These are phyloP conservation scores for Tylopilus felleus DNA, from an alignment of 768 basidiomycete genomes.

Conservation along the genomic window DNA sequence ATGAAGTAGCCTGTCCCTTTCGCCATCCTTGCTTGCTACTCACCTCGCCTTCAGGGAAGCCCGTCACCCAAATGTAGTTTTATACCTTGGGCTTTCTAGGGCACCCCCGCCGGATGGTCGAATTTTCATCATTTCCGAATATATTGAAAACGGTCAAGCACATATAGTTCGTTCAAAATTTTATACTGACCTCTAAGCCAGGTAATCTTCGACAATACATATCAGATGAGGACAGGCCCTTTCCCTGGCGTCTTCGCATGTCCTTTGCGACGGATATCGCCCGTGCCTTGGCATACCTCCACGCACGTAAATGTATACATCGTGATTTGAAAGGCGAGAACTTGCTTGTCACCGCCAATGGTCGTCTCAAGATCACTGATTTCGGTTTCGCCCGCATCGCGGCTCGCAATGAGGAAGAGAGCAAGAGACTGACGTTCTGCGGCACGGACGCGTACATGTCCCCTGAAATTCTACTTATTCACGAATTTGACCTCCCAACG, in stretches of 20 bases:
- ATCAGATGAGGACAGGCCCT: slow-evolving; percentile 73
- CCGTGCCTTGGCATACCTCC: slow-evolving; percentile 94
- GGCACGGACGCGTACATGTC: slow-evolving; percentile 97
- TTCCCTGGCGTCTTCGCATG: slow-evolving; percentile 91
- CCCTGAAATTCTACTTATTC: slow-evolving; percentile 88
- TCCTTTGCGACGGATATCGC: slow-evolving; percentile 95
- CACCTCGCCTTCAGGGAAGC: slow-evolving; percentile 52
- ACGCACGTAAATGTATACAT: slow-evolving; percentile 87
- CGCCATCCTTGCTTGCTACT: background rate
- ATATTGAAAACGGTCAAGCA: slow-evolving; percentile 72
- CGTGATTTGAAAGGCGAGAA: slow-evolving; percentile 98
- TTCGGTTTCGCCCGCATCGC: slow-evolving; percentile 97
- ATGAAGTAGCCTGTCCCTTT: slow-evolving; percentile 61
- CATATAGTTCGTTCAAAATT: background rate
- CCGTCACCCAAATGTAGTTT: slow-evolving; percentile 88
- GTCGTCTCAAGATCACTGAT: slow-evolving; percentile 96
- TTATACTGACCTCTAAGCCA: slow-evolving; percentile 10
- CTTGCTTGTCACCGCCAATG: slow-evolving; percentile 90
- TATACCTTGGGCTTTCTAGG: slow-evolving; percentile 86
- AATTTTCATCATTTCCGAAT: slow-evolving; percentile 95
- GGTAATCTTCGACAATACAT: slow-evolving; percentile 87
- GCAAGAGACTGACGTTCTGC: slow-evolving; percentile 78
- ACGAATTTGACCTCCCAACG: slow-evolving; percentile 90
- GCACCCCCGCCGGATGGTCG: slow-evolving; percentile 76
- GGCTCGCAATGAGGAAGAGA: slow-evolving; percentile 87